Conservation (phyloP, 2,329 filamentous ascomycete species). For the Colletotrichum filicis region DNA sequence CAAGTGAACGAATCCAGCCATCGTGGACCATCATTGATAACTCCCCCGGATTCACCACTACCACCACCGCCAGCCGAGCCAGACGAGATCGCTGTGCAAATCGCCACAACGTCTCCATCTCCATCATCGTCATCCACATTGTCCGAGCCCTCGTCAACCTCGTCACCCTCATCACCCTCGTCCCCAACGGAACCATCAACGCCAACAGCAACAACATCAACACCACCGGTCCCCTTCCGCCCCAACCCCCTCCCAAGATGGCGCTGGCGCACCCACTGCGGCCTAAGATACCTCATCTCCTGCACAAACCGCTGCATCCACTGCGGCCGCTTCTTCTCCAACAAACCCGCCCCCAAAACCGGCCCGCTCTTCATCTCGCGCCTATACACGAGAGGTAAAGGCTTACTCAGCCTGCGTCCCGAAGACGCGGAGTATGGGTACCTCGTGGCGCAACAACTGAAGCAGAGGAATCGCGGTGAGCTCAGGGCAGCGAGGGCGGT, state of each 20-base stretch:
- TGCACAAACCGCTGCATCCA: slow-evolving; percentile 51
- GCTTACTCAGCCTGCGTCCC: too few species aligned
- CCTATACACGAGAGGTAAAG: too few species aligned
- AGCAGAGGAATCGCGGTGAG: too few species aligned
- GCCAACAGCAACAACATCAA: neutral
- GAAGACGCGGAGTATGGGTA: too few species aligned
- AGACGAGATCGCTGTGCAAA: too few species aligned
- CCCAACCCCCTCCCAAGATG: slow-evolving; percentile 36
- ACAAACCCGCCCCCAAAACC: neutral
- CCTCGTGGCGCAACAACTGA: too few species aligned
- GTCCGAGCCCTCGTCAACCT: neutral
- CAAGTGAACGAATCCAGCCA: neutral
- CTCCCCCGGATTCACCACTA: too few species aligned
- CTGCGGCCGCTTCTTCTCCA: slow-evolving; percentile 51
- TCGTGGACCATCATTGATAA: neutral
- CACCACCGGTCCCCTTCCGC: neutral
- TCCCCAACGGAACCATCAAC: neutral
- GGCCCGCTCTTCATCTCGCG: too few species aligned
- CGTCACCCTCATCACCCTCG: neutral
- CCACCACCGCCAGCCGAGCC: too few species aligned
- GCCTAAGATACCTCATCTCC: slow-evolving; percentile 40
- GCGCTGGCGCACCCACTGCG: slow-evolving; percentile 50
- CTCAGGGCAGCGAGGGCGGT: too few species aligned
- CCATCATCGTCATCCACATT: neutral
- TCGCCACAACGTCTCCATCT: neutral